phyloP scores from a whole-genome alignment of 1,284 basidiomycete species.

The Ustilago sp. region DNA sequence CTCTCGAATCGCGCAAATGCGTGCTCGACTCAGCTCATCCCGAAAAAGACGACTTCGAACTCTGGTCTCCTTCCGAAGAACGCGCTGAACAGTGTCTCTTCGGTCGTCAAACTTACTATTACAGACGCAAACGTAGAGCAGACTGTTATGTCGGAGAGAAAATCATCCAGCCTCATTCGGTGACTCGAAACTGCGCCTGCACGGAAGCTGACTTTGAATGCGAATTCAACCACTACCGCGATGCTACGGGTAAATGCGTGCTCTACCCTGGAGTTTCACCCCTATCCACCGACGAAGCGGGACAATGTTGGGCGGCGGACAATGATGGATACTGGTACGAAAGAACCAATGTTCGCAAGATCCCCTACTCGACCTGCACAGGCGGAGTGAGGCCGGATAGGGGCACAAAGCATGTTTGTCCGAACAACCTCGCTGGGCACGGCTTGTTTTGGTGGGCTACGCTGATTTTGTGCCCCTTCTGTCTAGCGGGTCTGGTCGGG shows the following conservation, averaged over 20 bases:
- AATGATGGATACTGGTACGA: conserved; percentile 68
- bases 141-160: conserved; percentile 65
- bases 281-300: conserved; percentile 39
- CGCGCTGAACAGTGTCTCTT: conserved; percentile 66
- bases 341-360: conserved; percentile 62
- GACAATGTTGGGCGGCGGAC: conserved; percentile 57
- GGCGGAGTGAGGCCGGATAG: conserved; percentile 63
- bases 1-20: conserved; percentile 72
- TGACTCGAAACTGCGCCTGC: conserved; percentile 59
- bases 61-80: conserved; percentile 67
- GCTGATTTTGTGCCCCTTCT: conserved; percentile 55
- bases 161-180: conserved; percentile 57
- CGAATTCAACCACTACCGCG: conserved; percentile 67
- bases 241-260: conserved; percentile 57
- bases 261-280: conserved; percentile 54
- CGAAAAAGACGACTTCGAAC: conserved; percentile 65
- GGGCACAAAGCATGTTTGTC: conserved; percentile 58
- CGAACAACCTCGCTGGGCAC: conserved; percentile 45
- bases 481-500: conserved; percentile 52
- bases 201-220: conserved; percentile 67
- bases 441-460: conserved; percentile 66
- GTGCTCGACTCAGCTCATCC: conserved; percentile 53
- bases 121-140: conserved; percentile 63
- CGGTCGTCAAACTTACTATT: conserved; percentile 65
- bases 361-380: conserved; percentile 61